Evolutionary conservation across 2,329 filamentous ascomycete genomes (phyloP).

Genomic region (Calonectria hongkongensis): DNA sequence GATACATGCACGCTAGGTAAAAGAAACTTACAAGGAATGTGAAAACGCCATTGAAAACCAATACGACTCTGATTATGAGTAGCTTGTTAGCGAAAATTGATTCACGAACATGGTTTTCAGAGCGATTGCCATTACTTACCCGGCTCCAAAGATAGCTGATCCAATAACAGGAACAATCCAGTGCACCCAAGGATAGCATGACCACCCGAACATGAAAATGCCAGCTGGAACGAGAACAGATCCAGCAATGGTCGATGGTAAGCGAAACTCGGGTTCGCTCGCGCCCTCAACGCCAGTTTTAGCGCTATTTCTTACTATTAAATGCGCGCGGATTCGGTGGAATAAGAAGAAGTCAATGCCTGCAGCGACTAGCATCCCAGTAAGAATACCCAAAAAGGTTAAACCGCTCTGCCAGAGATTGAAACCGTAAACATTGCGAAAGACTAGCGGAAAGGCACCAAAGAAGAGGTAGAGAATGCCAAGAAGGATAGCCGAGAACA

Average conservation of each 20-base stretch:
- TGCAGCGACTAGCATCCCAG: neutral
- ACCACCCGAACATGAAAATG: neutral
- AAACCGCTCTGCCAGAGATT: neutral
- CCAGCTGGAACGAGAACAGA: neutral
- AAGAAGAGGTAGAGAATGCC: neutral
- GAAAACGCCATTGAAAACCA: neutral
- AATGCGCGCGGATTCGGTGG: neutral
- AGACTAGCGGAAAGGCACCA: neutral
- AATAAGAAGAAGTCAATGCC: neutral
- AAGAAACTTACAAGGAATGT: neutral
- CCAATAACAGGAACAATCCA: neutral
- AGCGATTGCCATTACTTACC: neutral
- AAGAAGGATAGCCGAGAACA: neutral
- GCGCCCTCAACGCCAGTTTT: neutral
- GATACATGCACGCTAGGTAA: too few relatives aligned
- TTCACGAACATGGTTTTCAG: too few relatives aligned
- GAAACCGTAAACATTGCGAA: neutral
- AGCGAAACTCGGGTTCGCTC: neutral
- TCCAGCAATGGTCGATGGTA: neutral
- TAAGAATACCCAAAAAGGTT: neutral
- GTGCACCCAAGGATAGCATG: constrained; percentile 1
- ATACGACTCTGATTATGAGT: neutral
- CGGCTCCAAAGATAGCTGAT: neutral
- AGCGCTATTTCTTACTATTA: neutral
- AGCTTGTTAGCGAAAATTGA: too few relatives aligned